A percentile compares a stretch with the other conserved stretches of the same genome.
Conservation (phyloP, 352 stramenopile genomes). For the Phytopythium helicoides region DNA sequence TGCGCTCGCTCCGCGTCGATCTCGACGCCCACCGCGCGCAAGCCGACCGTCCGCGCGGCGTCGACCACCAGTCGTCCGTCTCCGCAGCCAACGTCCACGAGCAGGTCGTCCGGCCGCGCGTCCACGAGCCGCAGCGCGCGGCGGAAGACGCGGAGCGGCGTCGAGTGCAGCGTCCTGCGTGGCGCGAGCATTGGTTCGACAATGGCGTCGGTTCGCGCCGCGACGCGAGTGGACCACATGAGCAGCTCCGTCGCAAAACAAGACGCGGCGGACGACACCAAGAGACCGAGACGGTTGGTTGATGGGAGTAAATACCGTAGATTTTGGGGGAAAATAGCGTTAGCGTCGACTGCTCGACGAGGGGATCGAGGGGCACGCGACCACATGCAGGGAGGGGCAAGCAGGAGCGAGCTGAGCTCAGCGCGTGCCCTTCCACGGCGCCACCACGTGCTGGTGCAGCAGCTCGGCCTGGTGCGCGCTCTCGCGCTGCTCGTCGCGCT, state of each 20-base stretch:
- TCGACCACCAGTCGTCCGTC: constrained; percentile 71
- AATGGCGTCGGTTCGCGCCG: no score
- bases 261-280: no score
- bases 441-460: constrained; percentile 63
- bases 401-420: no score
- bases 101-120: constrained; percentile 35
- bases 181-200: constrained; percentile 64
- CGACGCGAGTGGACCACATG: no score
- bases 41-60: constrained; percentile 40
- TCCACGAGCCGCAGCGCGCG: constrained; percentile 52
- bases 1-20: constrained; percentile 48
- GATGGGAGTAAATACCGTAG: no score
- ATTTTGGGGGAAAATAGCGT: neutral
- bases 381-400: no score
- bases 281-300: no score
- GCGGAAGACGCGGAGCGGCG: constrained; percentile 57
- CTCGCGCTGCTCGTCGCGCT: constrained; percentile 27
- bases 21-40: constrained; percentile 65
- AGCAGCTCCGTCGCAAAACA: no score
- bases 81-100: constrained; percentile 81
- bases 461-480: constrained; percentile 16
- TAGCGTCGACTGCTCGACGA: no score
- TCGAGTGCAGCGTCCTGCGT: constrained; percentile 80
- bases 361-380: no score
- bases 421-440: constrained; percentile 67